Evolutionary conservation across 495 filamentous ascomycete genomes (phyloP).

Genomic region (Lentithecium fluviatile): DNA sequence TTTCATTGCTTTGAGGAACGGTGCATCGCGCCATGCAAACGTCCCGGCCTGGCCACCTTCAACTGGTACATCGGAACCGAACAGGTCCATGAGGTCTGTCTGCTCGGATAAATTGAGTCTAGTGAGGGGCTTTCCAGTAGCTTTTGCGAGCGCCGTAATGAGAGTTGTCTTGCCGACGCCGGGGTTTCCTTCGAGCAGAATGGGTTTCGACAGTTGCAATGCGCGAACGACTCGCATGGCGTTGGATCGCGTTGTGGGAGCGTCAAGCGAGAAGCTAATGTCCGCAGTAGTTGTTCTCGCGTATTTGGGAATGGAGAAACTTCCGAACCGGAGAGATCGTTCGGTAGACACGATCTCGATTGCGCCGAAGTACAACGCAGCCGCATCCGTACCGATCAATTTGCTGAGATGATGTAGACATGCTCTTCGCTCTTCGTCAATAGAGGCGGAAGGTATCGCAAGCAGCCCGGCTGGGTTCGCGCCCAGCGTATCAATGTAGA

Average conservation of each 20-base stretch:
- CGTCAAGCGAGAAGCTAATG: conserved; percentile 71
- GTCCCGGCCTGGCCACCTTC: conserved; percentile 83
- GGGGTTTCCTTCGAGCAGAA: conserved; percentile 91
- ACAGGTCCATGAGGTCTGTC: conserved; percentile 94
- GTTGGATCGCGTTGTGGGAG: conserved; percentile 86
- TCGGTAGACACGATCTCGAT: conserved; percentile 52
- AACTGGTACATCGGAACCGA: conserved; percentile 93
- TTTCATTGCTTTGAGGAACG: conserved; percentile 95
- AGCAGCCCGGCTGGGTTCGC: conserved; percentile 88
- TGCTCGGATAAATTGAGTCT: conserved; percentile 97
- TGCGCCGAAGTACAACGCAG: conserved; percentile 58
- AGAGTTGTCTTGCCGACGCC: conserved; percentile 97
- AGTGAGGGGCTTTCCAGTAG: conserved; percentile 75
- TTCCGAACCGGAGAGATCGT: conserved; percentile 60
- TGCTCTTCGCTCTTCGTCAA: conserved; percentile 60
- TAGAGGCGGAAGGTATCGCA: conserved; percentile 58
- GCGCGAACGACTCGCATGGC: conserved; percentile 86
- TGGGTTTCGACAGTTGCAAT: conserved; percentile 84
- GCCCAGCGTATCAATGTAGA: conserved; percentile 91
- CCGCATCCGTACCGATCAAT: conserved; percentile 63
- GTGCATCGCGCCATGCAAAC: conserved; percentile 93
- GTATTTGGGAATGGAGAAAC: conserved; percentile 64
- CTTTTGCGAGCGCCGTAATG: conserved; percentile 75
- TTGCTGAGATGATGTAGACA: conserved; percentile 72
- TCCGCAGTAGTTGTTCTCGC: conserved; percentile 50